Conservation (phyloP, 108 stramenopile species). For the Skeletonema marinoi region DNA sequence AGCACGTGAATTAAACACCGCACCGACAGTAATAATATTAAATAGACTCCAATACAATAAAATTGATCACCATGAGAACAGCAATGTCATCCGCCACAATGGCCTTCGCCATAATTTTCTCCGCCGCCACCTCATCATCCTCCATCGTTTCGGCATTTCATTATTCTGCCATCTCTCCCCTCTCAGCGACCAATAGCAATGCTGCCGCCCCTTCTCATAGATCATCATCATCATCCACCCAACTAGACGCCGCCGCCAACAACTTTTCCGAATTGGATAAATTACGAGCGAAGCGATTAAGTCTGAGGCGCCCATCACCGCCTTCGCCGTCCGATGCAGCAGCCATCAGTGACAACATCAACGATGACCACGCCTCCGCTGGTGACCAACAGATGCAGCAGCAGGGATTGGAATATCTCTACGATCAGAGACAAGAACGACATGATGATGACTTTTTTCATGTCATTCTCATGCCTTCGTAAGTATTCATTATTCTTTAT, state of each 20-base stretch:
- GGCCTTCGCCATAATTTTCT: background rate
- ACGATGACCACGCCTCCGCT: background rate
- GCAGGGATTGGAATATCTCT: constrained; percentile 31
- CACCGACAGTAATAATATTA: too few species aligned
- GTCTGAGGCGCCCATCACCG: background rate
- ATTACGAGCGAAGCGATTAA: background rate
- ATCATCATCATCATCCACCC: background rate
- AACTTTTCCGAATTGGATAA: background rate
- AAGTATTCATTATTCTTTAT: constrained; percentile 8
- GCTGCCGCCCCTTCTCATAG: background rate
- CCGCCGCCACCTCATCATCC: background rate
- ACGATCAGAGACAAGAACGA: constrained; percentile 13
- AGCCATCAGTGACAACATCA: background rate
- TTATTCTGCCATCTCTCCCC: background rate
- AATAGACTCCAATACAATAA: too few species aligned
- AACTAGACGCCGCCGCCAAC: background rate
- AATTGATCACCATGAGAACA: background rate
- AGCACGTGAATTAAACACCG: too few species aligned
- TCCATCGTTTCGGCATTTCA: background rate
- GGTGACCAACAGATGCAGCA: background rate
- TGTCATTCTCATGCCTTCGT: constrained; percentile 44
- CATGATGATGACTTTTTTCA: constrained; percentile 36
- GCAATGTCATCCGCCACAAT: background rate
- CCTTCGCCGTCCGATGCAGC: background rate
- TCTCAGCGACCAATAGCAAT: background rate